Evolutionary conservation across 352 stramenopile species (phyloP).

Genomic region (Peronospora belbahrii): DNA sequence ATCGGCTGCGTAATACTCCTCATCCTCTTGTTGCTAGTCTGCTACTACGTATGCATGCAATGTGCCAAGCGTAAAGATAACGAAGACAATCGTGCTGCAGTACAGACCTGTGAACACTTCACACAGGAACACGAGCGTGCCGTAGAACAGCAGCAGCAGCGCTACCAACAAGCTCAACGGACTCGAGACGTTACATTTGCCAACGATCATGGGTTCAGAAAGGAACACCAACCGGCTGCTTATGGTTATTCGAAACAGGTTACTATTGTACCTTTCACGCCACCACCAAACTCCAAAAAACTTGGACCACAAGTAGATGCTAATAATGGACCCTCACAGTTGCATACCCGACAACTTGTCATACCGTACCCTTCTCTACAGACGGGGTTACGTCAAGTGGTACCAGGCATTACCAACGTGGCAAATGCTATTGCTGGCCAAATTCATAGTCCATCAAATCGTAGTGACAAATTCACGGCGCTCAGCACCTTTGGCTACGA

Average conservation of each 20-base stretch:
- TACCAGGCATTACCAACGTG: slow-evolving; percentile 22
- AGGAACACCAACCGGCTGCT: slow-evolving; percentile 22
- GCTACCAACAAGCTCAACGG: slow-evolving; percentile 44
- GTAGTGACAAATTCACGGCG: too few species aligned
- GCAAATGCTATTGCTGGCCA: slow-evolving; percentile 7
- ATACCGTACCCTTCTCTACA: slow-evolving; percentile 22
- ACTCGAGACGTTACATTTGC: slow-evolving; percentile 15
- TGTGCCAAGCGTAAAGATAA: slow-evolving; percentile 73
- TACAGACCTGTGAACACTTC: slow-evolving; percentile 49
- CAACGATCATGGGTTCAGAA: slow-evolving; percentile 23
- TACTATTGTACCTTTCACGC: slow-evolving; percentile 15
- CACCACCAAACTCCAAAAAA: slow-evolving; percentile 22
- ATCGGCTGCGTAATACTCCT: slow-evolving; percentile 58
- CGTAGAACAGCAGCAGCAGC: slow-evolving; percentile 35
- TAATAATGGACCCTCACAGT: slow-evolving; percentile 28
- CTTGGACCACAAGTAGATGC: slow-evolving; percentile 33
- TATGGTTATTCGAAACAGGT: slow-evolving; percentile 32
- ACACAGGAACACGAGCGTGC: slow-evolving; percentile 28
- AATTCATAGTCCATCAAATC: slow-evolving; percentile 4
- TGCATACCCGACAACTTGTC: slow-evolving; percentile 25
- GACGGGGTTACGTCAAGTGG: too few species aligned
- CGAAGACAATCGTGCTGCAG: slow-evolving; percentile 47
- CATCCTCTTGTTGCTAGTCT: slow-evolving; percentile 57
- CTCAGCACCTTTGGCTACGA: slow-evolving; percentile 11
- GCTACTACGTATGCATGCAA: slow-evolving; percentile 72